Base-by-base conservation (phyloP, 352 stramenopile species). In the Pythium dissimile region DNA sequence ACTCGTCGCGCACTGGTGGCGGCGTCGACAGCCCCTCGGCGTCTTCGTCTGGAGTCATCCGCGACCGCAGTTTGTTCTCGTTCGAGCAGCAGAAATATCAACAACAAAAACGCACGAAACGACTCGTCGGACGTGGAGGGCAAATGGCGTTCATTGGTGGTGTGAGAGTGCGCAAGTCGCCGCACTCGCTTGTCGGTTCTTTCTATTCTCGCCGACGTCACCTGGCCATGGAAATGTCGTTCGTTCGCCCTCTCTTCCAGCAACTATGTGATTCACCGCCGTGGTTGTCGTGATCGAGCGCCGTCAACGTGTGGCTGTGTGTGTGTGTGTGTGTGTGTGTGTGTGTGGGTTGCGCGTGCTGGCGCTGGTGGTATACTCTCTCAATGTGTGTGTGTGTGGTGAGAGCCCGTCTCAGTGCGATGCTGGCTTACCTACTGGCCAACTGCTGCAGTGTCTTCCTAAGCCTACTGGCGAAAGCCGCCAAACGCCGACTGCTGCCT, bases 401-500 rank as follows among this genome's bases (percentile, higher is more conserved):
- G 42, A 28, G 24, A 47, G 53, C 34, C 21, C 23, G 21, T 27
- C 30, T 53, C 24, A 54, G 31, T 24, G 23, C 67, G 28, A n/a
- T 21, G 43, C 35, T 37, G 42, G 30, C 31, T 42, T 55, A 57
- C 60, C 38, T 51, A 7, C 42, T 31, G 28, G 45, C 45, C 45
- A 53, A 32, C 15, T 2, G 20, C 11, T 49, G 42, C 20, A 26
- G 45, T 65, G 30, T 66, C 41, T 64, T 37, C 61, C 44, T 69
- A 21, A 52, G 16, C 55, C 34, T 56, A 44, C 12, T 56, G 18
- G 30, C 66, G 72, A 21, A 81, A 88, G 11, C 67, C 42, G 26
- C 64, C 56, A 52, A 83, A 81, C n/a, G 38, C 37, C n/a, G 52
- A 39, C 28, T 38, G 44, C 27, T 52, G 53, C 47, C 73, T 57